Conservation (phyloP, 2,329 filamentous ascomycete genomes). For the Aspergillus sp. region DNA sequence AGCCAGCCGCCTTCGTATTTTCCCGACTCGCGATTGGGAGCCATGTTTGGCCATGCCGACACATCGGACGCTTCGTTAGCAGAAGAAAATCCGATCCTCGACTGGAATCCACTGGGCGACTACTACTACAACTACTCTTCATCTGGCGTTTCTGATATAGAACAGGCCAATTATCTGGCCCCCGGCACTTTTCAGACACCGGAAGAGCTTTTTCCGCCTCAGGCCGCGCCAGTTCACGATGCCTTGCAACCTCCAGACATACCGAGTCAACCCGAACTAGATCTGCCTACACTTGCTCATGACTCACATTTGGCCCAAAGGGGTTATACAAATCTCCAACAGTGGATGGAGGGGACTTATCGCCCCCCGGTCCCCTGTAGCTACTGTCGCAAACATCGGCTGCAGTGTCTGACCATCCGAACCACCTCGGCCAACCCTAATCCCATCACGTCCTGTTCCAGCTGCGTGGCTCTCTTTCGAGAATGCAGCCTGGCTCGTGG, state of each 20-base stretch:
- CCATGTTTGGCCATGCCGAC: neutral
- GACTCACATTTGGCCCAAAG: neutral
- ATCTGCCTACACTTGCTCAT: neutral
- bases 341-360: constrained; percentile 34
- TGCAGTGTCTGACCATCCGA: constrained; percentile 43
- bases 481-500: constrained; percentile 42
- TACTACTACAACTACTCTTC: neutral
- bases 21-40: neutral
- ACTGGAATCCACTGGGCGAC: neutral
- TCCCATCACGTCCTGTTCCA: constrained; percentile 40
- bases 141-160: neutral
- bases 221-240: neutral
- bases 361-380: constrained; percentile 36
- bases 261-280: neutral
- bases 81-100: neutral
- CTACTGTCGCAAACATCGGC: constrained; percentile 36
- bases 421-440: constrained; percentile 42
- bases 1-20: neutral
- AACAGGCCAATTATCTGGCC: neutral
- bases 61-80: neutral
- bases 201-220: neutral
- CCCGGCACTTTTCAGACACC: neutral
- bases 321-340: constrained; percentile 17
- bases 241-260: neutral
- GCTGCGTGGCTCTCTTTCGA: constrained; percentile 42